Evolutionary conservation across 495 filamentous ascomycete species (phyloP).

Genomic region (Jackrogersella minutella): DNA sequence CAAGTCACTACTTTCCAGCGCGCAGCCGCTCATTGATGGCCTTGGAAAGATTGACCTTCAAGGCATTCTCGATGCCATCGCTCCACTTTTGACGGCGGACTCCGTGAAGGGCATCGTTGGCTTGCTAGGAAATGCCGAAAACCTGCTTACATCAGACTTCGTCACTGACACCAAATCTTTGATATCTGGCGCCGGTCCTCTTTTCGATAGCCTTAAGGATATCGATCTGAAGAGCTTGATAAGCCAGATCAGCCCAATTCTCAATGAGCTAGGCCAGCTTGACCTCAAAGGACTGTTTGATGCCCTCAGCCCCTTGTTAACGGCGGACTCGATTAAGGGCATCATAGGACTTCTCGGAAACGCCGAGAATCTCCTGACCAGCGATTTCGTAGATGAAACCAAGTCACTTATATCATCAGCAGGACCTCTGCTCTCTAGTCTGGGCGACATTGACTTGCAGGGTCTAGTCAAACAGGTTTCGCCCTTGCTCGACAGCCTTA

Average conservation of each 20-base stretch:
- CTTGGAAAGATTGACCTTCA: constrained; percentile 42
- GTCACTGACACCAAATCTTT: constrained; percentile 54
- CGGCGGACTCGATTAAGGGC: constrained; percentile 49
- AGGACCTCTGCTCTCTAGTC: constrained; percentile 44
- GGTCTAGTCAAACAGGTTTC: constrained; percentile 42
- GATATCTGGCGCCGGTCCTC: constrained; percentile 48
- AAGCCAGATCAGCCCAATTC: constrained; percentile 47
- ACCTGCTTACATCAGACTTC: constrained; percentile 52
- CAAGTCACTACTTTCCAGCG: constrained; percentile 42
- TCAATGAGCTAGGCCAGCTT: constrained; percentile 44
- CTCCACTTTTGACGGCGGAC: constrained; percentile 47
- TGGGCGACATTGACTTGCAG: constrained; percentile 46
- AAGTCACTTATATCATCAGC: constrained; percentile 48
- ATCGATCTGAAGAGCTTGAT: constrained; percentile 48
- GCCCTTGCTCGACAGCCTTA: constrained; percentile 43
- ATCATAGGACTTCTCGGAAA: constrained; percentile 52
- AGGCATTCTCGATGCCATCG: constrained; percentile 34
- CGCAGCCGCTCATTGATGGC: constrained; percentile 41
- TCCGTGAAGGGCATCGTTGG: constrained; percentile 52
- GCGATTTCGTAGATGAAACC: constrained; percentile 53
- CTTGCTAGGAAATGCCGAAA: constrained; percentile 51
- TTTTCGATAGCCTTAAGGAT: constrained; percentile 48
- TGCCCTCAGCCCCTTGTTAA: constrained; percentile 47
- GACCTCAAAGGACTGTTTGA: constrained; percentile 40
- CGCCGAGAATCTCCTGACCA: constrained; percentile 52